Base-by-base conservation (phyloP, 192 early-diverging fungal species). In the Backusella circina region DNA sequence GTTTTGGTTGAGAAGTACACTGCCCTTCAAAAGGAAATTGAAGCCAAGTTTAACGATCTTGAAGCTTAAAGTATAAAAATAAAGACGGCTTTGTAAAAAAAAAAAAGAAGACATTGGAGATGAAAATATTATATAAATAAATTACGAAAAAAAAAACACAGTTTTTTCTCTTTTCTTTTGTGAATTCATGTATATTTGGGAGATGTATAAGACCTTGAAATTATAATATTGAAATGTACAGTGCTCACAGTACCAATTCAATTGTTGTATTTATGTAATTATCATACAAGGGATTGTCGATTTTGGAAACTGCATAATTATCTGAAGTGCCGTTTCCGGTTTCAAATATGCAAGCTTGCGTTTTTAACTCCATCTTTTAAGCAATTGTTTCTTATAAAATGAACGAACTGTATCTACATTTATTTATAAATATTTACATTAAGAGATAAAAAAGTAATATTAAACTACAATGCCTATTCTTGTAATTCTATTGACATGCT, bases 21-120 rank as follows among this genome's bases (percentile, higher is more conserved):
- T 37, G 91, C 94, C 84, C 89, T 99, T 70, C 82, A 93, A 82
- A 94, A 94, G 73, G 97, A 99, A 78, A 98, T 99, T 80, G 97
- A 99, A 82, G 95, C 97, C 81, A 90, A 91, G 79, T 99, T 99
- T 90, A 86, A 92, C 75, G 88, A 89, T 33, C 80, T 96, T 70
- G 81, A 82, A 74, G 74, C 69, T 51, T 82, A 74, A 50, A 57
- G 21, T 26, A 57, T 23, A 57, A 57, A 61, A 28, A 28, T 26
- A 57, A 26, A 12, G 2, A 57, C 12, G 54, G 9, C 54, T 57
- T 57, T 57, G 54, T 57, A 57, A 57, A 57, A 57, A 57, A 2
- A 26, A 57, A 9, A 26, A 23, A 57, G 10, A 44, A 41, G 12
- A 8, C 3, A 54, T 23, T n/a, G 51, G 21, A 2, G 21, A 23